Percentiles rank a stretch among this genome's conserved stretches.
These are phyloP conservation scores for Pseudogymnoascus sp. DNA, from an alignment of 2,329 filamentous ascomycete genomes.

Conservation along the genomic window DNA sequence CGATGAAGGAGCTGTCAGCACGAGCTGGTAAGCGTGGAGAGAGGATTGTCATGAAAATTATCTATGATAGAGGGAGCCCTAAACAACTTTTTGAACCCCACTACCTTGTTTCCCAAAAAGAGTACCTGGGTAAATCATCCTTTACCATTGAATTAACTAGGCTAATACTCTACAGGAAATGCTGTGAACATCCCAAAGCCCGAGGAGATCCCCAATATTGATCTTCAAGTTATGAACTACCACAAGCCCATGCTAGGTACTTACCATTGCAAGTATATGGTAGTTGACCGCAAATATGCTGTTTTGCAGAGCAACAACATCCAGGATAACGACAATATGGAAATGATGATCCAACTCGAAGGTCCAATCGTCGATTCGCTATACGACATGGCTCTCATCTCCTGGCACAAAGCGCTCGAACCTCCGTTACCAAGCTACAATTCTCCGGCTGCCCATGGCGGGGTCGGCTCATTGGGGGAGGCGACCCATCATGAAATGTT, in stretches of 20 bases:
- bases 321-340: constrained; percentile 68
- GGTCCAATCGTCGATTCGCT: constrained; percentile 68
- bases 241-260: constrained; percentile 64
- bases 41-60: constrained; percentile 60
- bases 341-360: constrained; percentile 72
- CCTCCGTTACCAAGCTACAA: constrained; percentile 49
- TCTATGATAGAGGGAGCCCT: constrained; percentile 63
- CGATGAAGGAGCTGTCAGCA: constrained; percentile 59
- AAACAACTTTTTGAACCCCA: constrained; percentile 60
- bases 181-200: constrained; percentile 53
- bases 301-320: constrained; percentile 74
- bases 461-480: constrained; percentile 17
- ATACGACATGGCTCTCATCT: constrained; percentile 66
- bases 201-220: constrained; percentile 61
- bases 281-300: constrained; percentile 64
- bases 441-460: constrained; percentile 38
- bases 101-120: constrained; percentile 46
- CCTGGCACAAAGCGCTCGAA: constrained; percentile 57
- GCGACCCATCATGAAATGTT: constrained; percentile 24
- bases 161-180: constrained; percentile 15
- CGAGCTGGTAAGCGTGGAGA: constrained; percentile 50
- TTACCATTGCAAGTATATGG: constrained; percentile 69
- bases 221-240: constrained; percentile 65
- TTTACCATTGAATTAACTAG: background rate
- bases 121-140: constrained; percentile 42